Evolutionary conservation across 306 rosid genomes (phyloP).

Genomic region (Sesbania bispinosa): DNA sequence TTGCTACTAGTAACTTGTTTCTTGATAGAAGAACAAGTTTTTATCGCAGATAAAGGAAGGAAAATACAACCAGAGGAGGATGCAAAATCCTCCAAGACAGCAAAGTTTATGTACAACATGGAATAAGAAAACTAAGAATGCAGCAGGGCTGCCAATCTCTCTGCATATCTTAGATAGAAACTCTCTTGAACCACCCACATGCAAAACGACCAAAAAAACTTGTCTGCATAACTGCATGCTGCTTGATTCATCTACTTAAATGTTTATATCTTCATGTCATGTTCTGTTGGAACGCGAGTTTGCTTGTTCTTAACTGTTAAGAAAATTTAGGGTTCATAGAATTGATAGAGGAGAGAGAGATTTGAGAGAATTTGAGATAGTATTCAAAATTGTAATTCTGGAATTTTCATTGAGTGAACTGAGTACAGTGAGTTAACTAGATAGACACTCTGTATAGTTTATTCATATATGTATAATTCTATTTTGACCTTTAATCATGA

Average conservation of each 20-base stretch:
- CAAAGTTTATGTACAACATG: neutral
- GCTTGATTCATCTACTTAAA: neutral
- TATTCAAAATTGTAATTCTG: too few relatives aligned
- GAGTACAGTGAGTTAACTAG: too few relatives aligned
- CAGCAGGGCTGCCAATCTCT: neutral
- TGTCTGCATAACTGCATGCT: neutral
- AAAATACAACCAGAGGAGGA: slow-evolving; percentile 3
- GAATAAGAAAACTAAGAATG: neutral
- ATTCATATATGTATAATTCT: neutral
- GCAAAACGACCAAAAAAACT: neutral
- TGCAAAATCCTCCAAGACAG: neutral
- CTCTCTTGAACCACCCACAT: neutral
- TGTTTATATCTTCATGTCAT: neutral
- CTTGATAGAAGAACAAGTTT: neutral
- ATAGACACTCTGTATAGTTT: neutral
- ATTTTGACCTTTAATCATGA: neutral
- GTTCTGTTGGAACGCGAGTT: too few relatives aligned
- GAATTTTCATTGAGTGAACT: too few relatives aligned
- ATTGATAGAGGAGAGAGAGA: too few relatives aligned
- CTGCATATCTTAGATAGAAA: neutral
- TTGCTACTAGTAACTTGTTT: neutral
- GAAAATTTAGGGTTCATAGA: too few relatives aligned
- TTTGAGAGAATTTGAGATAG: too few relatives aligned
- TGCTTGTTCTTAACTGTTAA: too few relatives aligned
- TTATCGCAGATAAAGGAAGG: neutral